phyloP scores from a whole-genome alignment of 2,329 filamentous ascomycete genomes.

The Curvularia verruculosa region DNA sequence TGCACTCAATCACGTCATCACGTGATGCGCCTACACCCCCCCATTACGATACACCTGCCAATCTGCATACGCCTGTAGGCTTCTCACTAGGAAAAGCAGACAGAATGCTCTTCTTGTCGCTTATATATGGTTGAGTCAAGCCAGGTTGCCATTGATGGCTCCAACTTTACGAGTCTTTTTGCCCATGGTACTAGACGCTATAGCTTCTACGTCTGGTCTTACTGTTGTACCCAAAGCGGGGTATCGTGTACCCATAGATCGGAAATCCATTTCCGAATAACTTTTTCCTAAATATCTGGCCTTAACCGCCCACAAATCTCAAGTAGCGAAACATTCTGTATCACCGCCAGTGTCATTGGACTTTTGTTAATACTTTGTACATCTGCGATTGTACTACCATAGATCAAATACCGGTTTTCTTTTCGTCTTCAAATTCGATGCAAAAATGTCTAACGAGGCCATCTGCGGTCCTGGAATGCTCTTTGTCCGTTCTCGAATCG shows the following conservation, averaged over 20 bases:
- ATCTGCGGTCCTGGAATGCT: conserved; percentile 23
- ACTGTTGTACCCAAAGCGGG: background rate
- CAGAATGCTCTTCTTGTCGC: background rate
- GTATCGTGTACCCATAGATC: background rate
- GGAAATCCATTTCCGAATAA: conserved; percentile 6
- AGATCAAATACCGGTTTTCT: background rate
- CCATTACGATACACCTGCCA: background rate
- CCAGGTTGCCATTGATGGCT: too few relatives aligned
- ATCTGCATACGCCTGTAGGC: background rate
- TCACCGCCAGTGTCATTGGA: background rate
- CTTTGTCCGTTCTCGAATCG: conserved; percentile 24
- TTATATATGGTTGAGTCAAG: background rate
- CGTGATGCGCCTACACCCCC: background rate
- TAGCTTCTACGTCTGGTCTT: too few relatives aligned
- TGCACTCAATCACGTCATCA: background rate
- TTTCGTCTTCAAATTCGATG: background rate
- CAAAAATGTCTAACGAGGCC: conserved; percentile 1
- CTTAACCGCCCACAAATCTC: background rate
- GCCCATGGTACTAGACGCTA: background rate
- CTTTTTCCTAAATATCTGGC: background rate
- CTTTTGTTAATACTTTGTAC: background rate
- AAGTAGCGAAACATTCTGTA: too few relatives aligned
- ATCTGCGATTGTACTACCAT: background rate
- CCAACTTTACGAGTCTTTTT: background rate
- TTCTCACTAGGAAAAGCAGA: background rate